Base-by-base conservation (phyloP, 2,329 filamentous ascomycete genomes). In the Achaetomium macrosporum region DNA sequence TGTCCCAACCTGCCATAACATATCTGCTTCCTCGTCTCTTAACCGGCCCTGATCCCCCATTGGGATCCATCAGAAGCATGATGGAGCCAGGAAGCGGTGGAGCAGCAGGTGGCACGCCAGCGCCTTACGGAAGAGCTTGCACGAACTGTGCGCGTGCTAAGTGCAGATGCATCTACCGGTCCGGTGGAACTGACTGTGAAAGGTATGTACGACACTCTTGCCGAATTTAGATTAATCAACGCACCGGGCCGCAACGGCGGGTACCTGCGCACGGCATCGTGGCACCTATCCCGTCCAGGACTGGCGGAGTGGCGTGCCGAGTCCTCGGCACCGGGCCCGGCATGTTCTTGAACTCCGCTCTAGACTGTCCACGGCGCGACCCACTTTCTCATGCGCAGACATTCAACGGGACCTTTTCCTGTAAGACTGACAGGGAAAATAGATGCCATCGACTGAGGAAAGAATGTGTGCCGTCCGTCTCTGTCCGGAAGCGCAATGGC, bases 71-170 rank as follows among this genome's bases (percentile, higher is more conserved):
- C 10, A 7, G 9, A 17, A 36, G 15, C 19, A 20, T 41, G 47
- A 57, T 57, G 57, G 54, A 54, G 17, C 15, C 29, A 8, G 43
- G 49, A 9, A 17, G 41, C 29, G 36, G 33, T 36, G 45, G 31
- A 29, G 46, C 36, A 16, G 31, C 46, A 13, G 50, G 48, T 43
- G 57, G 54, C 20, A 56, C 43, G 17, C 55, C 57, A 9, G 58
- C 61, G 9, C 56, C 58, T 16, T 76, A 75, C 55, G 73, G 73
- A 19, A 64, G 71, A 41, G 73, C 73, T 1, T 76, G 74, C 55
- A 71, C 68, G 35, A 75, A 73, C 58, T 77, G 74, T 60, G 72
- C 73, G 42, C 67, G 68, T 42, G 72, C 73, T 31, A 77, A 77
- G 59, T 76, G 73, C 64, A 73, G 75, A 59, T 77, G 75, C 62